Base-by-base conservation (phyloP, 2,329 filamentous ascomycete species). In the Neofusicoccum umdonicola region DNA sequence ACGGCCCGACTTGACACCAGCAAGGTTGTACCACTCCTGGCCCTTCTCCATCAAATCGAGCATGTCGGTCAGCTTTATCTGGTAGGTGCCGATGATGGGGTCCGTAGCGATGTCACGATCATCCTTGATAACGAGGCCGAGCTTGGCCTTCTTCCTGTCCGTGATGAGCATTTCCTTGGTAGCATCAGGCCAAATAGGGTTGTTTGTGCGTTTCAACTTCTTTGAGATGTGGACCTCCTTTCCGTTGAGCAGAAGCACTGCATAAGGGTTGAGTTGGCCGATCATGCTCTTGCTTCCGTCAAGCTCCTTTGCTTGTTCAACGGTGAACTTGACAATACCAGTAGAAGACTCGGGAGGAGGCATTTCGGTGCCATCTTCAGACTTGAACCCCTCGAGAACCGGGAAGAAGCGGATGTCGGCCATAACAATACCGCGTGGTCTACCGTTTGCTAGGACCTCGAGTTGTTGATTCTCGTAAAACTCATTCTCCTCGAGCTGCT, bases 261-360 rank as follows among this genome's bases (percentile, higher is more conserved):
- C 93, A 70, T 98, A 99, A 1, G 95, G 95, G 77, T 93, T 98
- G 52, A 99, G 88, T 67, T 89, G 85, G 35, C 95, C 95, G 66
- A 98, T 88, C 73, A 99, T 81, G 78, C 93, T 97, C 88, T 95
- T 97, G 69, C 87, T 90, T 58, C 90, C 90, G 73, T 99, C 95
- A 37, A 99, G 85, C 71, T 98, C 94, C 82, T 99, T 99, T 69
- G 93, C 94, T 78, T 97, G 94, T 75, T 97, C 93, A 61, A 99
- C 87, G 0, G 90, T 96, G 77, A 97, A 97, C 67, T 92, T 90
- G 68, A 93, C 87, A 74, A 99, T 97, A 82, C 95, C 96, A 19
- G 94, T 96, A 73, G 94, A 94, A 15, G 92, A 90, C 71, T 97
- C 93, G 31, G 94, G 94, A 0, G 91, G 87, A 2, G 93, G 91